Base-by-base conservation (phyloP, 169 alveolate genomes). In the Plasmodium berghei region DNA sequence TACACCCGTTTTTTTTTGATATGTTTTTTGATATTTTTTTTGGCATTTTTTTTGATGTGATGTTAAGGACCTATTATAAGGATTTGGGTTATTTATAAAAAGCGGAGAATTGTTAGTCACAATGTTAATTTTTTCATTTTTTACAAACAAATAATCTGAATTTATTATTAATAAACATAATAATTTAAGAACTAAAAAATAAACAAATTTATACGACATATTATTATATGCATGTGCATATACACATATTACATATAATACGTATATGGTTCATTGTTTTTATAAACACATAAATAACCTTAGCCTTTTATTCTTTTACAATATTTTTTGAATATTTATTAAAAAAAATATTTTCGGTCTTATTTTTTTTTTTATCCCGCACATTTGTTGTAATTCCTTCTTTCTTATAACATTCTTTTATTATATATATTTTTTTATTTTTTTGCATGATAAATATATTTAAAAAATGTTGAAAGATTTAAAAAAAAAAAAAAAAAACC, bases 121-220 rank as follows among this genome's bases (percentile, higher is more conserved):
- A 22, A 56, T 16, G 18, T 0, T 48, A 22, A 26, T 64, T 52
- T 77, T 77, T 24, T 77, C 89, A 16, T 75, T 77, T 77, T 46
- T 77, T 58, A 64, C 58, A 63, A 77, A 64, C 28, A 77, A 28
- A 77, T 16, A 64, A 24, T 56, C 49, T 18, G 34, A 18, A 14
- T 64, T 45, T 48, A 18, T 22, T 40, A 14, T 20, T 18, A 58
- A 70, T 54, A 77, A 45, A 77, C 63, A 26, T 56, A 77, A 56
- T 26, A 56, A 16, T 5, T 63, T 24, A 58, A 77, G 66, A 40
- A 48, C 66, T 20, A 77, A 58, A 70, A 77, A 48, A 55, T 63
- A 45, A 24, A 61, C n/a, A 63, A 40, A 77, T 48, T 49, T 63
- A 70, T 63, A 77, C 89, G 69, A 77, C 89, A 77, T 77, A 77